Evolutionary conservation across 495 filamentous ascomycete genomes (phyloP).

Genomic region (Aspergillus saccharolyticus): DNA sequence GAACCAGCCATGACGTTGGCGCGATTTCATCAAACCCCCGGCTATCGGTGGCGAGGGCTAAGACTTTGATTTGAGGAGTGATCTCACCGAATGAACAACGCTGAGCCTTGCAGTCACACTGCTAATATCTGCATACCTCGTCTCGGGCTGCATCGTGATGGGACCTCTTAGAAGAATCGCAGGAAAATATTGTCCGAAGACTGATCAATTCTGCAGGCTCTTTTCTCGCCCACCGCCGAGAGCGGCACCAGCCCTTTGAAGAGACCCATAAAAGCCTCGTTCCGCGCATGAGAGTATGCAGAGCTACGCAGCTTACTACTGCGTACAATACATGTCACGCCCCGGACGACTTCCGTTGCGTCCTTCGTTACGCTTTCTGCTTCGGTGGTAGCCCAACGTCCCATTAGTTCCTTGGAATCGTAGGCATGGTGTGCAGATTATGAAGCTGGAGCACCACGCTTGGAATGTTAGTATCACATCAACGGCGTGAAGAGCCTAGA

Average conservation of each 20-base stretch:
- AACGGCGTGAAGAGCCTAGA: neutral
- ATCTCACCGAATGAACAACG: neutral
- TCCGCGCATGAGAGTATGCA: neutral
- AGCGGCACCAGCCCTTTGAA: neutral
- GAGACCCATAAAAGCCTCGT: neutral
- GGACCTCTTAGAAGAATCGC: neutral
- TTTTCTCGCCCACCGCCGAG: neutral
- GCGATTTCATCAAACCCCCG: neutral
- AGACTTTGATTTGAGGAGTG: neutral
- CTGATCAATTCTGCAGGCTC: neutral
- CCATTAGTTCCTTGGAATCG: neutral
- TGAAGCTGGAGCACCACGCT: neutral
- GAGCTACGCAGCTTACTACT: neutral
- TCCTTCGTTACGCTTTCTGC: neutral
- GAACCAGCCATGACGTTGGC: neutral
- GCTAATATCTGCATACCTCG: neutral
- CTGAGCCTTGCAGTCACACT: constrained; percentile 1
- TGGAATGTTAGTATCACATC: neutral
- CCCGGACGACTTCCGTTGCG: neutral
- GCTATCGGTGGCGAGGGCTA: neutral
- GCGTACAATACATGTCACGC: neutral
- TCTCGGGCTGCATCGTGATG: neutral
- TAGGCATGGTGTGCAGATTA: neutral
- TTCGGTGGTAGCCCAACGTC: neutral
- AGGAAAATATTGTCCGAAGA: neutral